Evolutionary conservation across 192 early-diverging fungal genomes (phyloP).

Genomic region (Backusella morwellensis): DNA sequence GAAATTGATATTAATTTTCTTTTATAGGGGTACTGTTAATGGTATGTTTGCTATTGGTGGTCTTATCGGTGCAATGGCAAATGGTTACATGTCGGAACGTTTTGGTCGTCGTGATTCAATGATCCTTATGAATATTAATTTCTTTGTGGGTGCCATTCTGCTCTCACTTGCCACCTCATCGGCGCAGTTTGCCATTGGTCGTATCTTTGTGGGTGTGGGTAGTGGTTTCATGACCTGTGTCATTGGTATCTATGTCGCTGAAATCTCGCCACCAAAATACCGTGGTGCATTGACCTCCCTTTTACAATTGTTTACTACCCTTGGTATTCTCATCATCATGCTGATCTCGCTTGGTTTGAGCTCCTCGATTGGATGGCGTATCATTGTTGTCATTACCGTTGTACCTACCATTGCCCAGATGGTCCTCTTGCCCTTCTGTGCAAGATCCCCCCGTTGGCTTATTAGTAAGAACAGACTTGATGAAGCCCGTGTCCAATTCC

Average conservation of each 20-base stretch:
- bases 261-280: slow-evolving; percentile 43
- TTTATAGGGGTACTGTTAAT: slow-evolving; percentile 50
- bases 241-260: slow-evolving; percentile 54
- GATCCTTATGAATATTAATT: slow-evolving; percentile 49
- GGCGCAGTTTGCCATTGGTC: slow-evolving; percentile 40
- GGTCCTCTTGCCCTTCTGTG: slow-evolving; percentile 54
- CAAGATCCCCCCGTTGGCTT: slow-evolving; percentile 70
- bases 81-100: slow-evolving; percentile 52
- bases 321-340: slow-evolving; percentile 54
- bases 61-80: slow-evolving; percentile 61
- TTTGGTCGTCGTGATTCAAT: slow-evolving; percentile 64
- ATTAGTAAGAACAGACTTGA: slow-evolving; percentile 51
- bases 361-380: slow-evolving; percentile 46
- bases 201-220: slow-evolving; percentile 54
- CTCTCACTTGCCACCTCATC: slow-evolving; percentile 35
- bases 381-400: slow-evolving; percentile 42
- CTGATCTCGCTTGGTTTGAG: slow-evolving; percentile 37
- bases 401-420: slow-evolving; percentile 57
- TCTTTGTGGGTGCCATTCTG: slow-evolving; percentile 41
- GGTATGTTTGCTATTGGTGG: slow-evolving; percentile 64
- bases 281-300: slow-evolving; percentile 48
- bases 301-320: slow-evolving; percentile 54
- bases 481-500: slow-evolving; percentile 61
- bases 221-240: slow-evolving; percentile 55
- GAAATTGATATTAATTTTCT: neutral